phyloP scores from a whole-genome alignment of 2,329 filamentous ascomycete species.

The Verticillium albo-atrum region DNA sequence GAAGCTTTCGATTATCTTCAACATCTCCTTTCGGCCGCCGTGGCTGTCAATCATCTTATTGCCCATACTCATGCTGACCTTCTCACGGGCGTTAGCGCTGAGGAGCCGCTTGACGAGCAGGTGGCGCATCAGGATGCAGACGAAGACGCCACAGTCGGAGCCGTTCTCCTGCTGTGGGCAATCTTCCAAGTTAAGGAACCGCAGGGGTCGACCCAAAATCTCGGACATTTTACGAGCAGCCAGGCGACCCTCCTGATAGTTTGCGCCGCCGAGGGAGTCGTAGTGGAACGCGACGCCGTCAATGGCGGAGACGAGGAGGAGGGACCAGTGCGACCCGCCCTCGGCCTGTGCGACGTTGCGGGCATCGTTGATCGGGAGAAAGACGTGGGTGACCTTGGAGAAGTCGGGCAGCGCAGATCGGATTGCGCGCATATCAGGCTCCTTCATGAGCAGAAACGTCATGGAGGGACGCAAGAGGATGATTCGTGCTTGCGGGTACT shows the following conservation, averaged over 20 bases:
- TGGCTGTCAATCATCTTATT: conserved; percentile 78
- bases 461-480: conserved; percentile 88
- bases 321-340: conserved; percentile 90
- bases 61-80: conserved; percentile 90
- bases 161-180: conserved; percentile 88
- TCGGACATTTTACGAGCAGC: conserved; percentile 65
- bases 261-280: conserved; percentile 75
- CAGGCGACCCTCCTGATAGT: conserved; percentile 67
- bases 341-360: conserved; percentile 72
- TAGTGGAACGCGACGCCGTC: conserved; percentile 96
- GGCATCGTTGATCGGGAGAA: conserved; percentile 92
- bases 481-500: conserved; percentile 80
- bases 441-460: conserved; percentile 86
- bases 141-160: conserved; percentile 92
- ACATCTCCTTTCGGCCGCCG: conserved; percentile 83
- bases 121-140: conserved; percentile 92
- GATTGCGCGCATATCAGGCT: conserved; percentile 49
- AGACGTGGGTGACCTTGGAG: conserved; percentile 78
- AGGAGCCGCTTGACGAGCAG: conserved; percentile 82
- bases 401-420: conserved; percentile 77
- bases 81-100: conserved; percentile 72
- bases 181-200: conserved; percentile 79
- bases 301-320: conserved; percentile 82
- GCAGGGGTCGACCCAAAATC: conserved; percentile 62
- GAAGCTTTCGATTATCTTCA: conserved; percentile 80